Evolutionary conservation across 257 asterid species (phyloP).

Genomic region (Fraxinus cuspidata): DNA sequence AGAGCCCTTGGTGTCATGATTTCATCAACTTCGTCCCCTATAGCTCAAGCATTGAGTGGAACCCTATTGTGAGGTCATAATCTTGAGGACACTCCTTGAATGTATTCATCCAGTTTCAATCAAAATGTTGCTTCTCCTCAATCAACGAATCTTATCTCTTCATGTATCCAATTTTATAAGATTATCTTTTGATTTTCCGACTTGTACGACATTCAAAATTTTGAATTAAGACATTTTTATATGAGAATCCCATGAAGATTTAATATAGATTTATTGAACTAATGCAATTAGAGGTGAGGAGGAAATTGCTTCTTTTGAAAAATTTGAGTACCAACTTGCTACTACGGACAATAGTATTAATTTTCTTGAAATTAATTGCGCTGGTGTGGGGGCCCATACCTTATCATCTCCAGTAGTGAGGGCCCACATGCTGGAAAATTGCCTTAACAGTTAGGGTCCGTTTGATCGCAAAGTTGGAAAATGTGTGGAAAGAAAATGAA

Average conservation of each 20-base stretch:
- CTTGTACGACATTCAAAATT: neutral
- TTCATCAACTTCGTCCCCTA: neutral
- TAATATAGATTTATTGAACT: neutral
- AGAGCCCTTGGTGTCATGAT: neutral
- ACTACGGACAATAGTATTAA: neutral
- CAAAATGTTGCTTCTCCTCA: neutral
- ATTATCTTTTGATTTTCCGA: neutral
- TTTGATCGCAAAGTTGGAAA: no score
- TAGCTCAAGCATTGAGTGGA: neutral
- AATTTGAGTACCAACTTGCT: conserved; percentile 2
- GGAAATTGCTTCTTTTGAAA: no score
- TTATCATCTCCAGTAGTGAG: conserved; percentile 78
- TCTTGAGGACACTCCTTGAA: neutral
- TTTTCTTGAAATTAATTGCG: conserved; percentile 34
- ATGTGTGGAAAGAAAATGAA: no score
- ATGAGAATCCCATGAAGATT: neutral
- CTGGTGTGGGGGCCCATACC: conserved; percentile 72
- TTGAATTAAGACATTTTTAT: no score
- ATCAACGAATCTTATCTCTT: neutral
- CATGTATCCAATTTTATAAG: no score
- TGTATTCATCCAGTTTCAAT: neutral
- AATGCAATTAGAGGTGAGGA: no score
- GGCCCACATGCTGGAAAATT: conserved; percentile 63
- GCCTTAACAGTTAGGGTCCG: conserved; percentile 32
- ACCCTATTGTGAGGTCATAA: neutral